These are phyloP conservation scores for Trifolium dubium DNA, from an alignment of 306 rosid genomes.

Conservation along the genomic window DNA sequence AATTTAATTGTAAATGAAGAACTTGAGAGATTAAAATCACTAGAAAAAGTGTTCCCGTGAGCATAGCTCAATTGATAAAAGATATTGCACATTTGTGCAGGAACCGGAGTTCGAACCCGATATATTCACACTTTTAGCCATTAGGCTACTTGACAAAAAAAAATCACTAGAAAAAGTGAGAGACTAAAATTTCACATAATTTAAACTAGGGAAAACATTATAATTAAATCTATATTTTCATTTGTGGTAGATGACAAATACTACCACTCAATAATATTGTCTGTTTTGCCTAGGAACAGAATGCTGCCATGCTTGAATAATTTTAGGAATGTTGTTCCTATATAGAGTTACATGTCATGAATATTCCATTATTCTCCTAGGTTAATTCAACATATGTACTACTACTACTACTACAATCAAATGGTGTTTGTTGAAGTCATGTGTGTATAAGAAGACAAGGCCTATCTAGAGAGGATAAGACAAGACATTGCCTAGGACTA, in stretches of 20 bases:
- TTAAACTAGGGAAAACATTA: no score
- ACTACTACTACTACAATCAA: neutral
- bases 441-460: conserved; percentile 11
- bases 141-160: no score
- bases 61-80: no score
- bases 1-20: no score
- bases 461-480: conserved; percentile 28
- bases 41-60: no score
- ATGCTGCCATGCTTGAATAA: conserved; percentile 41
- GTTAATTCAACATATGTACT: conserved; percentile 15
- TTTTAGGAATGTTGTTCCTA: conserved; percentile 53
- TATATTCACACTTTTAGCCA: no score
- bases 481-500: conserved; percentile 21
- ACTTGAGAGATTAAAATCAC: no score
- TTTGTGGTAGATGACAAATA: conserved; percentile 33
- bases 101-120: no score
- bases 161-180: no score
- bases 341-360: conserved; percentile 38
- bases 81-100: no score
- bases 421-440: conserved; percentile 23
- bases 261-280: conserved; percentile 26
- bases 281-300: conserved; percentile 33
- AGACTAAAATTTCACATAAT: no score
- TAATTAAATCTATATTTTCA: neutral
- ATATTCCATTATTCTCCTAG: conserved; percentile 23